Percentiles rank a stretch among this genome's conserved stretches.
These are phyloP conservation scores for Dichomitus squalens DNA, from an alignment of 1,284 basidiomycete species.

Conservation along the genomic window DNA sequence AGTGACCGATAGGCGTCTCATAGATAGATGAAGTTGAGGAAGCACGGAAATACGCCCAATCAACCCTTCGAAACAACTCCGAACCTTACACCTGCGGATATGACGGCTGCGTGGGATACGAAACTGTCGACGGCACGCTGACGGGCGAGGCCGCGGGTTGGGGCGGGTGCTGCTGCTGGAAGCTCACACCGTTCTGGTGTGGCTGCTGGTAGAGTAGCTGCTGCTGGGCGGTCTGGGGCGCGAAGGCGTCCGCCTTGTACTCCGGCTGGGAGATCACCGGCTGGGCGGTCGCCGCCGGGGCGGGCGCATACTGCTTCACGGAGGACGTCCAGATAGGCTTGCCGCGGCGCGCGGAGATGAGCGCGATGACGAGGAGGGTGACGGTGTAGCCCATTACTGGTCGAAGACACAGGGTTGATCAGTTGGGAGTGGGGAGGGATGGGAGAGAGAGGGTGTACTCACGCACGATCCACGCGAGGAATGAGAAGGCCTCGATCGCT, in stretches of 20 bases:
- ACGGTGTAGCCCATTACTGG: constrained; percentile 22
- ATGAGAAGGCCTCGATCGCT: constrained; percentile 26
- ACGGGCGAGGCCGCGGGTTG: constrained; percentile 1
- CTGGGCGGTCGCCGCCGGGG: neutral
- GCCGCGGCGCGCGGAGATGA: constrained; percentile 16
- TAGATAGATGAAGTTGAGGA: too few species aligned
- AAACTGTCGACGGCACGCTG: neutral
- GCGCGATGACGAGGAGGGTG: constrained; percentile 20
- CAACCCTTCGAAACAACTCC: neutral
- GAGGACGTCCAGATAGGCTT: constrained; percentile 22
- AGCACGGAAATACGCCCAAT: too few species aligned
- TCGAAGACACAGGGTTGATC: neutral
- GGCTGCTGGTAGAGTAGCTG: neutral
- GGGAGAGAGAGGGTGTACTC: neutral
- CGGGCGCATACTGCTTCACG: constrained; percentile 6
- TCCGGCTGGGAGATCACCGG: neutral
- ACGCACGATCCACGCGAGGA: constrained; percentile 25
- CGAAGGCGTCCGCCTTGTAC: neutral
- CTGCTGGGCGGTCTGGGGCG: neutral
- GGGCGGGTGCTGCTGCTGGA: neutral
- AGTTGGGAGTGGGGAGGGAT: neutral
- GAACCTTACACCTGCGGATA: too few species aligned
- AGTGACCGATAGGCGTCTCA: too few species aligned
- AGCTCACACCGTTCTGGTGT: neutral
- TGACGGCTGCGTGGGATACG: neutral